Evolutionary conservation across 2,329 filamentous ascomycete species (phyloP), one percentile per base, ranked within the genome.

Genomic region (Fusarium anthophilum): DNA sequence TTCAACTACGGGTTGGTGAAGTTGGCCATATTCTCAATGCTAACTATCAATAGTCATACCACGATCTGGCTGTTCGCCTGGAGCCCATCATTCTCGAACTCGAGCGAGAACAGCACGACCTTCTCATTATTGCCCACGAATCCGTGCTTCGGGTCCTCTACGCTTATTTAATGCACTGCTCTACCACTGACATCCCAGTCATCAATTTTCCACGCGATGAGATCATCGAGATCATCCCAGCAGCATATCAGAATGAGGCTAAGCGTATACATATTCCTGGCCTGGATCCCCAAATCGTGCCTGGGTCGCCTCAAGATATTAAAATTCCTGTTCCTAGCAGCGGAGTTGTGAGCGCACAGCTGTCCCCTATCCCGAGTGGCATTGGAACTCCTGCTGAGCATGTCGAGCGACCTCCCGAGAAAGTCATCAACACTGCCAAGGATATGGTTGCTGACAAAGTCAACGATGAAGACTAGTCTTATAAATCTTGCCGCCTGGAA

Each of bases 111-210:
- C 94, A 98, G 78, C 97, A 97, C 75, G 96, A 99, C 81, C 88
- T 99, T n/a, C 89, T 99, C 60, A 98, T 99, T 80, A 98, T 99
- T 76, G 96, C 96, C 2, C 96, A 99, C 82, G 96, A 99, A 82
- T 97, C 94, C 58, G 96, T 99, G n/a, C 88, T 99, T 53, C 93
- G 96, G 48, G 96, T 99, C 30, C 88, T 99, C 8, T 99, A 99
- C 81, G 95, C 95, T 30, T 99, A 99, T 83, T 87, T 99, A 44
- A 99, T 99, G 96, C 96, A 97, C 77, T 98, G 96, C 84, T 96
- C 96, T 81, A 95, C 97, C 14, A 93, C 93, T 82, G 95, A 97
- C 79, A 99, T 99, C 72, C 96, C 96, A 8, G 93, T 92, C 76
- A 90, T 99, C 70, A 93, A 94, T 75, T 99, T 99, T 79, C 96